Evolutionary conservation across 2,329 filamentous ascomycete genomes (phyloP).

Genomic region (Paraphoma chrysanthemicola): DNA sequence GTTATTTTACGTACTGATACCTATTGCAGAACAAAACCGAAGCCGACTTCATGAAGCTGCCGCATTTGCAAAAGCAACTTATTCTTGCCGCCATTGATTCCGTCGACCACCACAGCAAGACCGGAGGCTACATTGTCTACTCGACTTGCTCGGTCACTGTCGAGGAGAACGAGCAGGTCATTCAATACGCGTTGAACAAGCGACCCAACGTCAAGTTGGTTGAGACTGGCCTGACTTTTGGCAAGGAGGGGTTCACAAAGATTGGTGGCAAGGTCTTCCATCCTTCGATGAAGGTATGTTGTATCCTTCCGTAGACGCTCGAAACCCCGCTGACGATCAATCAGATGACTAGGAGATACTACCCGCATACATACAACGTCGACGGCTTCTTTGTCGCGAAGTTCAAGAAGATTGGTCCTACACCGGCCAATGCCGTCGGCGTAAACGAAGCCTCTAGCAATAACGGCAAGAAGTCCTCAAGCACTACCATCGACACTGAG

Average conservation of each 20-base stretch:
- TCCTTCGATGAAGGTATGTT: constrained; percentile 78
- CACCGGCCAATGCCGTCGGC: constrained; percentile 65
- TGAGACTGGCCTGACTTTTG: constrained; percentile 87
- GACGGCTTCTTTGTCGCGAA: constrained; percentile 99
- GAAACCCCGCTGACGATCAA: constrained; percentile 62
- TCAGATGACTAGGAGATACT: constrained; percentile 43
- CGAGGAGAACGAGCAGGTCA: constrained; percentile 92
- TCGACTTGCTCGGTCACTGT: constrained; percentile 95
- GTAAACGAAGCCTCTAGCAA: constrained; percentile 34
- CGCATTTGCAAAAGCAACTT: constrained; percentile 94
- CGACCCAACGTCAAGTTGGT: constrained; percentile 94
- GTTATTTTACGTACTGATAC: neutral
- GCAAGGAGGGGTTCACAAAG: constrained; percentile 88
- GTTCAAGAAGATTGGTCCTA: constrained; percentile 88
- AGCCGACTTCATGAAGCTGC: constrained; percentile 89
- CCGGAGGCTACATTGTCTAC: constrained; percentile 94
- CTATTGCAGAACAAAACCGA: constrained; percentile 79
- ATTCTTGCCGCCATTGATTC: constrained; percentile 93
- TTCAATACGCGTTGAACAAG: constrained; percentile 89
- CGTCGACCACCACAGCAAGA: constrained; percentile 88
- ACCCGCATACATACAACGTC: constrained; percentile 60
- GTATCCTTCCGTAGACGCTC: neutral
- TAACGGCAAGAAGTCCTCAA: constrained; percentile 48
- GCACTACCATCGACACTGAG: constrained; percentile 50
- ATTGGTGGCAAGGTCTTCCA: constrained; percentile 94